Evolutionary conservation across 164 flowering plant genomes (phyloP), one percentile per base, ranked within the genome.

Genomic region (Paratinospora sagittata): DNA sequence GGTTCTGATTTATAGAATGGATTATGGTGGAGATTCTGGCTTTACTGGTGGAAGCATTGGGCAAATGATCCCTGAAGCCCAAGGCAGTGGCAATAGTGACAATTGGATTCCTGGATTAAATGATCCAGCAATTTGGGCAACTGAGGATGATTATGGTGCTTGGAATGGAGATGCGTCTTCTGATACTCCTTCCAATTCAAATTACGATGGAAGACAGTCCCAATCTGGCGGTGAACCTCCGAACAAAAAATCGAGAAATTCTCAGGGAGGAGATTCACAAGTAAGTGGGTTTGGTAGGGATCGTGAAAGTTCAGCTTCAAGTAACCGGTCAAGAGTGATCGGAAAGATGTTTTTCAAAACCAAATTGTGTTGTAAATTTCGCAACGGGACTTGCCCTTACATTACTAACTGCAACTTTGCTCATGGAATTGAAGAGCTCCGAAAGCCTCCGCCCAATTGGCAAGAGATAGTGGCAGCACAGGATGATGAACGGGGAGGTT

Each of bases 321-420:
- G 81, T 12, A 83, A 70, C 65, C 79, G 90, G 64, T 84, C 93
- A 2, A 92, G 91, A 66, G 89, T 89, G 0, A 95, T 95, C 33
- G 99, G 99, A 21, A 90, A 86, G 65, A 95, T 95, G 99, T 95
- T 95, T 70, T 95, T 85, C 80, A 95, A 95, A 75, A 95, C 99
- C 10, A 95, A 95, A 75, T 81, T 95, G 0, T 95, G 99, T 73
- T 95, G 96, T 85, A 95, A 95, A 70, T 95, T 92, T 74, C 87
- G 98, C 2, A 89, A 87, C 0, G 98, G 98, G 64, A 86, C 91
- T 57, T 94, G 98, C 76, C 98, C 98, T 0, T 94, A 92, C 74
- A 74, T 90, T n/a, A 90, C 97, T 0, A 94, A 92, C 64, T 95
- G 99, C 63, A 95, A 95, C 71, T 95, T 95, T 76, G 98, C 99